Conservation (phyloP, 345 rosid genomes). For the Melaleuca quinquenervia region DNA sequence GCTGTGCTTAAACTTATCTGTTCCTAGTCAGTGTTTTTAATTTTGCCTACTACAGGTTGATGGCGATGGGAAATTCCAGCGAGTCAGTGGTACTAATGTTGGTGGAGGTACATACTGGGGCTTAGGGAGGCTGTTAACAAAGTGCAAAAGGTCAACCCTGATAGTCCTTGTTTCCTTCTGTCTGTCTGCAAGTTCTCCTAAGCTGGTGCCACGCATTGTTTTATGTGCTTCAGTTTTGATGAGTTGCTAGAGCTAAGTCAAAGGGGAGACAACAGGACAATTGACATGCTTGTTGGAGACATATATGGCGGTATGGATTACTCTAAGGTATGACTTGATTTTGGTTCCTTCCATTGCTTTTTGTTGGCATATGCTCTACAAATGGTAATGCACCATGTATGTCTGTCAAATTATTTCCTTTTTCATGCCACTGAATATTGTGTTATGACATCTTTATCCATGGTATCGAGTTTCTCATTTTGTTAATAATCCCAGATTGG, state of each 20-base stretch:
- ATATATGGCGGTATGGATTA: constrained; percentile 97
- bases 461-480: not conserved
- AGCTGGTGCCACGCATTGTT: not conserved
- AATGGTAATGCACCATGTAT: not conserved
- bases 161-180: not conserved
- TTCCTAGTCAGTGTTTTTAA: not conserved
- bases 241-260: constrained; percentile 95
- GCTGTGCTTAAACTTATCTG: not conserved
- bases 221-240: constrained; percentile 47
- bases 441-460: not conserved
- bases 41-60: constrained; percentile 46
- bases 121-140: constrained; percentile 83
- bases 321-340: constrained; percentile 46
- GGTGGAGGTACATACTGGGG: constrained; percentile 99
- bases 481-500: constrained; percentile 46
- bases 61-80: constrained; percentile 94
- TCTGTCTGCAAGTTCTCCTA: not conserved
- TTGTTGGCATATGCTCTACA: not conserved
- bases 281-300: constrained; percentile 99
- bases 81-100: constrained; percentile 96
- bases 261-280: constrained; percentile 83
- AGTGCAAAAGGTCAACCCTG: constrained; percentile 75
- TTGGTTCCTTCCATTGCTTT: not conserved
- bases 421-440: not conserved
- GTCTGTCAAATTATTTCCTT: not conserved